A percentile compares a stretch with the other conserved stretches of the same genome.
phyloP scores from a whole-genome alignment of 1,284 basidiomycete genomes.

The Cutaneotrichosporon dermatis region DNA sequence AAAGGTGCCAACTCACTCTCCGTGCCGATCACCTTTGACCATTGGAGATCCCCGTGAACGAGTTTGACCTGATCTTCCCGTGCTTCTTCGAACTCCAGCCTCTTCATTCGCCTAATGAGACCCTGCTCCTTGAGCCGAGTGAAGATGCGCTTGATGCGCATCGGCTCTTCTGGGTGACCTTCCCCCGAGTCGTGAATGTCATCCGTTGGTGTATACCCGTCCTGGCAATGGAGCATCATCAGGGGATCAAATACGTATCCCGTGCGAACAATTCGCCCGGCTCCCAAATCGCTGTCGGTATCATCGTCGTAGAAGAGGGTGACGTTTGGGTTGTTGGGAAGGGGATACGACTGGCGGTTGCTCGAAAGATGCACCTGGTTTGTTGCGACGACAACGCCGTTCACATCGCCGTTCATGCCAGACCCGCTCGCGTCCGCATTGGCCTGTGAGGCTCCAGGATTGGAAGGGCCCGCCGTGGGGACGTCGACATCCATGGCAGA shows the following conservation, averaged over 20 bases:
- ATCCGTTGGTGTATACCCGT: constrained; percentile 50
- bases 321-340: not conserved
- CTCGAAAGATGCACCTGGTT: not conserved
- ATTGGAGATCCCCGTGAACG: constrained; percentile 84
- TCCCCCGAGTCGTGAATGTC: constrained; percentile 44
- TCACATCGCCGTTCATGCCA: not conserved
- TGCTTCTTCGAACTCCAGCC: constrained; percentile 69
- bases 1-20: constrained; percentile 29
- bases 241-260: constrained; percentile 83
- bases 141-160: constrained; percentile 77
- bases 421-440: no score
- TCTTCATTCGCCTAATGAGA: constrained; percentile 70
- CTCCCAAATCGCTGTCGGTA: not conserved
- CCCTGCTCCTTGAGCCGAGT: constrained; percentile 59
- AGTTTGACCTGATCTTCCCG: constrained; percentile 73
- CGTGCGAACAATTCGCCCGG: constrained; percentile 38
- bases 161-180: constrained; percentile 80
- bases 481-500: constrained; percentile 26
- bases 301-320: constrained; percentile 5
- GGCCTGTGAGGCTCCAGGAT: not conserved
- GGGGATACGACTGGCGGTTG: no score
- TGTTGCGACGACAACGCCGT: constrained; percentile 1
- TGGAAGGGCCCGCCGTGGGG: not conserved
- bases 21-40: constrained; percentile 77
- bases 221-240: constrained; percentile 74